phyloP scores from a whole-genome alignment of 2,329 filamentous ascomycete species.

The Botryotinia narcissicola region DNA sequence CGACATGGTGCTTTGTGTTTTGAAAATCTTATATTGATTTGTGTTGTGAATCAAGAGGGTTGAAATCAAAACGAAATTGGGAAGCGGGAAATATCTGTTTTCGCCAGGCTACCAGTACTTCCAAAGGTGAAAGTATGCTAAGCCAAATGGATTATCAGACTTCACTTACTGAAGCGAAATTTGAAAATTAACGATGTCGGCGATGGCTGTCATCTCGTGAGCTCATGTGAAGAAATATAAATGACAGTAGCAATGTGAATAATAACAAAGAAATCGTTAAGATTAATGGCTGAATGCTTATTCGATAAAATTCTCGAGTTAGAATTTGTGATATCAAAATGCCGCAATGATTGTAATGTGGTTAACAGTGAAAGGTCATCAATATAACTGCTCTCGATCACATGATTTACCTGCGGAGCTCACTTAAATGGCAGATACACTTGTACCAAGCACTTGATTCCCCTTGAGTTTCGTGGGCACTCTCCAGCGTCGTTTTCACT shows the following conservation, averaged over 20 bases:
- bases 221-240: neutral
- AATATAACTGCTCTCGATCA: neutral
- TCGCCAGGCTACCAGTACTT: neutral
- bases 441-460: neutral
- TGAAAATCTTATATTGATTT: neutral
- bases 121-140: neutral
- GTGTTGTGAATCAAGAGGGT: neutral
- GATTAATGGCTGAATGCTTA: neutral
- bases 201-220: neutral
- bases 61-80: neutral
- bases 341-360: fast-evolving
- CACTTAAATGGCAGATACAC: neutral
- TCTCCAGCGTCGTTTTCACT: neutral
- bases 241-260: neutral
- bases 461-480: neutral
- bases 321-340: neutral
- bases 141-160: neutral
- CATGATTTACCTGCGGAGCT: neutral
- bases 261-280: too few species aligned
- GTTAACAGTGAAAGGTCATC: neutral
- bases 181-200: neutral
- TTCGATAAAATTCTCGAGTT: too few species aligned
- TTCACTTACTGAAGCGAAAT: neutral
- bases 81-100: neutral
- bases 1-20: neutral